phyloP scores from a whole-genome alignment of 345 rosid species.

The Lumnitzera racemosa region DNA sequence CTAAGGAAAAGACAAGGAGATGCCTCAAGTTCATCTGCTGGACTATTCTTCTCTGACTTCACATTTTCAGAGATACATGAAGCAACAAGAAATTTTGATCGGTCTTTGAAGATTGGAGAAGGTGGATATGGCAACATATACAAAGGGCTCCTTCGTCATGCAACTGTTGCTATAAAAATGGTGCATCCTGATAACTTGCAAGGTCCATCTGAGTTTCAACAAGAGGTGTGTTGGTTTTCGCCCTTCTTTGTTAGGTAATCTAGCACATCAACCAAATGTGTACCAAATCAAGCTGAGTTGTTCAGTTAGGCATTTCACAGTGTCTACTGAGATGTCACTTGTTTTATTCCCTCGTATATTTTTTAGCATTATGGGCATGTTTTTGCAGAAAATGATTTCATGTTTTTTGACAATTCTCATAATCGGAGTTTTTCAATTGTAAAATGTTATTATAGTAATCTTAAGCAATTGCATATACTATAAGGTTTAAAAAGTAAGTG shows the following conservation, averaged over 20 bases:
- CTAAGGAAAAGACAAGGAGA: too few species aligned
- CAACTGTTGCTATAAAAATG: slow-evolving; percentile 9
- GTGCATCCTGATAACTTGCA: not conserved
- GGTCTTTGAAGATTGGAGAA: slow-evolving; percentile 12
- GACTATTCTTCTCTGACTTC: slow-evolving; percentile 1
- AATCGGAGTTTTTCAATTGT: too few species aligned
- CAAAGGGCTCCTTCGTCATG: slow-evolving; percentile 8
- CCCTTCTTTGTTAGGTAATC: not conserved
- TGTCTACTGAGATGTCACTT: too few species aligned
- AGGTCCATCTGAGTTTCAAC: slow-evolving; percentile 6
- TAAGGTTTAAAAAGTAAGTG: too few species aligned
- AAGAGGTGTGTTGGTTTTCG: slow-evolving; percentile 2
- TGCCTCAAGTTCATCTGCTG: too few species aligned
- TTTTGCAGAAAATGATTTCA: too few species aligned
- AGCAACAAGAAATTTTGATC: slow-evolving; percentile 7
- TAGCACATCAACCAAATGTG: not conserved
- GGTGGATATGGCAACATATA: slow-evolving; percentile 7
- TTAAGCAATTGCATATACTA: not conserved
- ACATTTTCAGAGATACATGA: slow-evolving; percentile 7
- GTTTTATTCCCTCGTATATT: too few species aligned
- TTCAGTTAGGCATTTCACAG: too few species aligned
- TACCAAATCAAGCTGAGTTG: not conserved
- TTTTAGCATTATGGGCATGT: too few species aligned
- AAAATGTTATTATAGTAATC: too few species aligned
- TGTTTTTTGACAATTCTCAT: too few species aligned